These are phyloP conservation scores for Neonothopanus nambi DNA, from an alignment of 1,284 basidiomycete species.

Conservation along the genomic window DNA sequence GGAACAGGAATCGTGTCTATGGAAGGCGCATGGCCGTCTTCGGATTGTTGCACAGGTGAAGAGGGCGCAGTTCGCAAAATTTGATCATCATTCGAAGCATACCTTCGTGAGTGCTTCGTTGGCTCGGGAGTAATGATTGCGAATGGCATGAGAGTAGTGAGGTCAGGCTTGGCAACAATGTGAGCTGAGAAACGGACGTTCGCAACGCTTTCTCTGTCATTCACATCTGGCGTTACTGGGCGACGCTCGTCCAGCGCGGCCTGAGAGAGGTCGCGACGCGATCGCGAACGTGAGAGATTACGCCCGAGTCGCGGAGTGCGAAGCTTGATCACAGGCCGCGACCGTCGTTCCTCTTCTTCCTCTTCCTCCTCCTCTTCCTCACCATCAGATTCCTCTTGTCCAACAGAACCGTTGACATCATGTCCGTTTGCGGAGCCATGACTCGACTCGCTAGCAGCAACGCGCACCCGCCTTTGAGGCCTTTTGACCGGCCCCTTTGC, in stretches of 20 bases:
- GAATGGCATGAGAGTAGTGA: constrained; percentile 65
- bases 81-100: constrained; percentile 28
- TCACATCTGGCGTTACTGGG: constrained; percentile 50
- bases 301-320: constrained; percentile 46
- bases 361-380: constrained; percentile 40
- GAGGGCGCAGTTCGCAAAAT: constrained; percentile 27
- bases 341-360: constrained; percentile 49
- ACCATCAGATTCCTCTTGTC: constrained; percentile 24
- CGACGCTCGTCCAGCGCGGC: constrained; percentile 54
- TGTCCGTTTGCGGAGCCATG: constrained; percentile 26
- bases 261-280: constrained; percentile 61
- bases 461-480: constrained; percentile 30
- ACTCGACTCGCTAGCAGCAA: constrained; percentile 24
- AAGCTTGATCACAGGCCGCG: constrained; percentile 74
- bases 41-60: constrained; percentile 37
- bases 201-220: constrained; percentile 52
- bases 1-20: constrained; percentile 33
- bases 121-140: constrained; percentile 74
- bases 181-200: constrained; percentile 75
- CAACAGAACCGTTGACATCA: too few relatives aligned
- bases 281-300: constrained; percentile 64
- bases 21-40: constrained; percentile 42
- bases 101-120: constrained; percentile 37
- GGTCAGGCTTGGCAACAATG: constrained; percentile 55
- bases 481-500: constrained; percentile 24